Evolutionary conservation across 2,329 filamentous ascomycete species (phyloP).

Genomic region (Thelonectria discophora): DNA sequence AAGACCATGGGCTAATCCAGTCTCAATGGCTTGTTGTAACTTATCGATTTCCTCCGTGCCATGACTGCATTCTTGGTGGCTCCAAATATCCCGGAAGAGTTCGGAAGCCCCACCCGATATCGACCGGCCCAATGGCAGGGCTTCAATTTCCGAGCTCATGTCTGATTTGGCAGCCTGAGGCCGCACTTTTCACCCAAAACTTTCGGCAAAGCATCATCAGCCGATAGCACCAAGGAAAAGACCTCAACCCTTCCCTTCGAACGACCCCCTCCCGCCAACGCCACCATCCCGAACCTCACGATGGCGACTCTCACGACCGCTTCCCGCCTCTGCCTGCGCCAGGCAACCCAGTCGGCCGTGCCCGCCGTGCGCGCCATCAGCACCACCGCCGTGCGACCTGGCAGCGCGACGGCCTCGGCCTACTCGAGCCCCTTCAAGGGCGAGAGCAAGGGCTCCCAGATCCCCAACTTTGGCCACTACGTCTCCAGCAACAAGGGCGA

Average conservation of each 20-base stretch:
- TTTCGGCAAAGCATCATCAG: constrained; percentile 55
- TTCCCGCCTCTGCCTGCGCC: constrained; percentile 75
- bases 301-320: constrained; percentile 77
- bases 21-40: constrained; percentile 6
- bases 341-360: constrained; percentile 53
- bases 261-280: constrained; percentile 39
- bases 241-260: constrained; percentile 54
- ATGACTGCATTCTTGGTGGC: constrained; percentile 23
- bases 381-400: constrained; percentile 60
- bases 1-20: not conserved
- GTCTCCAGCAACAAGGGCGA: constrained; percentile 70
- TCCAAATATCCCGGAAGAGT: constrained; percentile 42
- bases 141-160: constrained; percentile 57
- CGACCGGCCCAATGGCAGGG: constrained; percentile 54
- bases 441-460: constrained; percentile 68
- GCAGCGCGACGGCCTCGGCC: constrained; percentile 57
- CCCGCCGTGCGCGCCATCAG: constrained; percentile 63
- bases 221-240: constrained; percentile 53
- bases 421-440: constrained; percentile 74
- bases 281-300: constrained; percentile 43
- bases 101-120: constrained; percentile 41
- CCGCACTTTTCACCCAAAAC: constrained; percentile 51
- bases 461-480: constrained; percentile 93
- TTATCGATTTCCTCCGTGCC: constrained; percentile 10
- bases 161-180: constrained; percentile 53